Conservation (phyloP, 257 asterid genomes). For the Linaria vulgaris region DNA sequence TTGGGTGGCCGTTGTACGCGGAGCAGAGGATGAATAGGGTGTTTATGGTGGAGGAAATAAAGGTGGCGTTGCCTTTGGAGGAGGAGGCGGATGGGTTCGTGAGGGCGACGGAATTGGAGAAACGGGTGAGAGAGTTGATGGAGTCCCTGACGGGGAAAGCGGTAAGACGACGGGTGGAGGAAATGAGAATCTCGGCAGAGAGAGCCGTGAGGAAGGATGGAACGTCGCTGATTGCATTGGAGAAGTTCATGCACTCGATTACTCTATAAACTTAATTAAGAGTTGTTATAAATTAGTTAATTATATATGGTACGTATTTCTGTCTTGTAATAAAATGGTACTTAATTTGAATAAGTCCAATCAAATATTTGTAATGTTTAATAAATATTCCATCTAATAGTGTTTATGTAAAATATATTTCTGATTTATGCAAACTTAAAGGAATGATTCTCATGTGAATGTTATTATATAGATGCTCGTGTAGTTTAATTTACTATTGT, state of each 20-base stretch:
- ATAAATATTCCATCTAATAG: too few species aligned
- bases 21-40: constrained; percentile 37
- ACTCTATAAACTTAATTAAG: too few species aligned
- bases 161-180: neutral
- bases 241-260: neutral
- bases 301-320: too few species aligned
- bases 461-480: too few species aligned
- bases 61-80: constrained; percentile 33
- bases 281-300: too few species aligned
- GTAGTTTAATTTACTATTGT: too few species aligned
- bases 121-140: constrained; percentile 31
- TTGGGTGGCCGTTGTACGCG: constrained; percentile 39
- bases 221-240: neutral
- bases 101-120: constrained; percentile 28
- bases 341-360: too few species aligned
- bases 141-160: neutral
- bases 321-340: too few species aligned
- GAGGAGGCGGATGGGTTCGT: constrained; percentile 26
- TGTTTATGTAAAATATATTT: too few species aligned
- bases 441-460: too few species aligned
- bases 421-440: too few species aligned
- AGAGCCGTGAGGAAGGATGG: neutral
- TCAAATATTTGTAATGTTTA: too few species aligned
- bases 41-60: constrained; percentile 33
- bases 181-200: neutral